Conservation (phyloP, 1,284 basidiomycete genomes). For the Microbotryum saponariae region DNA sequence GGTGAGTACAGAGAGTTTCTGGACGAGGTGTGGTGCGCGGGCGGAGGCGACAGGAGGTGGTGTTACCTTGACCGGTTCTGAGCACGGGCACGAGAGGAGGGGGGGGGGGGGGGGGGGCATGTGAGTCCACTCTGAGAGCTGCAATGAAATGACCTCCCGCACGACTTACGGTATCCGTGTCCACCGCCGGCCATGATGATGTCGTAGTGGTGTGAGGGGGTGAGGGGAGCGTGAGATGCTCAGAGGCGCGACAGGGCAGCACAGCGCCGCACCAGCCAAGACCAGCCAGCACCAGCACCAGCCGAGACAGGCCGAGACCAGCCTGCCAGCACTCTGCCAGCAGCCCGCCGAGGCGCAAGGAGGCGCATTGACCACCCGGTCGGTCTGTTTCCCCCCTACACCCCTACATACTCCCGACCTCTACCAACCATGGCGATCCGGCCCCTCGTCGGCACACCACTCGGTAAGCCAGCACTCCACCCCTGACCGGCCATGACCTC, state of each 20-base stretch:
- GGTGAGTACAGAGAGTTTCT: neutral
- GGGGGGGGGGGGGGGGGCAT: too few species aligned
- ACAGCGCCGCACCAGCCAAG: too few species aligned
- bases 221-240: too few species aligned
- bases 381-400: too few species aligned
- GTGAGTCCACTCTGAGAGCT: neutral
- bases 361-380: too few species aligned
- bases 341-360: too few species aligned
- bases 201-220: too few species aligned
- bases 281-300: too few species aligned
- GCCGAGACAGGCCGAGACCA: too few species aligned
- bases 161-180: constrained; percentile 24
- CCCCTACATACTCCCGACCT: constrained; percentile 1
- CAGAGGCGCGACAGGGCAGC: neutral
- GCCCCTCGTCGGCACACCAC: constrained; percentile 43
- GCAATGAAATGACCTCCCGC: neutral
- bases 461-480: constrained; percentile 38
- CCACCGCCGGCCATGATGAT: constrained; percentile 26
- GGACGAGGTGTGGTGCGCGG: neutral
- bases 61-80: constrained; percentile 27
- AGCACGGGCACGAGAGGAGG: neutral
- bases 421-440: constrained; percentile 28
- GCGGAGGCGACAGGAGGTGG: neutral
- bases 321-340: too few species aligned
- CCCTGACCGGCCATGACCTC: neutral